Conservation (phyloP, 2,329 filamentous ascomycete species). For the Aspergillus sp. region DNA sequence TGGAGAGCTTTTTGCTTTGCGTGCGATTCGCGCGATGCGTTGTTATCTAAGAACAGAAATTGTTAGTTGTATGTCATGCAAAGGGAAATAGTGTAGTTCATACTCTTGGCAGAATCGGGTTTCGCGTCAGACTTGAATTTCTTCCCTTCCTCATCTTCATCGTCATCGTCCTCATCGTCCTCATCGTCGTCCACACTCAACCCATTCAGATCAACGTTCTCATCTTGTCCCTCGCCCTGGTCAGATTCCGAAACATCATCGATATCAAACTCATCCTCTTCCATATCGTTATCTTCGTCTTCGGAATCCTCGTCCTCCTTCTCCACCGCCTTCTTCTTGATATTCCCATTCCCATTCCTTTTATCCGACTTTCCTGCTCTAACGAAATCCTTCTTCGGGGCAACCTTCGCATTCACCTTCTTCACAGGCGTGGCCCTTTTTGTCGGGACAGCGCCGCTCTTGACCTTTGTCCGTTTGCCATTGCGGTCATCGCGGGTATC, state of each 20-base stretch:
- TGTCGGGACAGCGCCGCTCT: slow-evolving; percentile 16
- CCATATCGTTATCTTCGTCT: slow-evolving; percentile 17
- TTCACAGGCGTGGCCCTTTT: slow-evolving; percentile 16
- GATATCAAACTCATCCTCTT: slow-evolving; percentile 49
- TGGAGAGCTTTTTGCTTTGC: slow-evolving; percentile 84
- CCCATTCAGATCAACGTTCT: slow-evolving; percentile 30
- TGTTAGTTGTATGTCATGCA: background rate
- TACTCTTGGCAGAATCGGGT: background rate
- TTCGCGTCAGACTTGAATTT: slow-evolving; percentile 12
- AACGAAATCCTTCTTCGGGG: slow-evolving; percentile 18
- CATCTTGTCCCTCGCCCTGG: slow-evolving; percentile 28
- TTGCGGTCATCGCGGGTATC: slow-evolving; percentile 31
- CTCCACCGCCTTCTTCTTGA: slow-evolving; percentile 26
- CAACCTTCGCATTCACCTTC: slow-evolving; percentile 13
- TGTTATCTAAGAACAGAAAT: slow-evolving; percentile 47
- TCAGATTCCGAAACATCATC: slow-evolving; percentile 42
- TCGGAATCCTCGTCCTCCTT: slow-evolving; percentile 31
- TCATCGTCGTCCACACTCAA: slow-evolving; percentile 47
- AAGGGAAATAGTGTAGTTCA: slow-evolving; percentile 1
- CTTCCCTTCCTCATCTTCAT: slow-evolving; percentile 18
- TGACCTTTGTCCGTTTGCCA: slow-evolving; percentile 35
- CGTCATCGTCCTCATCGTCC: slow-evolving; percentile 29
- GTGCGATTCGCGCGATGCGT: slow-evolving; percentile 70
- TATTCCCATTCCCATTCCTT: slow-evolving; percentile 18
- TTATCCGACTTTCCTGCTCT: slow-evolving; percentile 19